Base-by-base conservation (phyloP, 2,329 filamentous ascomycete species). In the Chaetomium strumarium region DNA sequence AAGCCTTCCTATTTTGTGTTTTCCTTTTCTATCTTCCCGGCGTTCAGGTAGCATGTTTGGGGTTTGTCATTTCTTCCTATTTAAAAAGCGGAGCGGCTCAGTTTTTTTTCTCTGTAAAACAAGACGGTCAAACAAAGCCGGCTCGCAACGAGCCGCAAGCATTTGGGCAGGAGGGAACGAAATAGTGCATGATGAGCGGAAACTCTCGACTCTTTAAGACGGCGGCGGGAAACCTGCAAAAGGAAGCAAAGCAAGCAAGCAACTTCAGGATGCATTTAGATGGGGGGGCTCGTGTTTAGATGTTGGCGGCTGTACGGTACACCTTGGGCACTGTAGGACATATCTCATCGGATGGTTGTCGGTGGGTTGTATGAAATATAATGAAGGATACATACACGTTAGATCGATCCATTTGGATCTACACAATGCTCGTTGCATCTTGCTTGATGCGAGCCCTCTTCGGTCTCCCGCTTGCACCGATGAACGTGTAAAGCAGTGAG, bases 11-110 rank as follows among this genome's bases (percentile, higher is more conserved):
- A n/a, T n/a, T n/a, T n/a, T n/a, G n/a, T n/a, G n/a, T n/a, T n/a
- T n/a, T n/a, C n/a, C n/a, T n/a, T 30, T 30, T 46, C 14, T 24
- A n/a, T 49, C 19, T 36, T 29, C 11, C n/a, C n/a, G 37, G 43
- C 36, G 44, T 29, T 24, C 12, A 24, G 43, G 46, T 34, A 57
- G 56, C 56, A 57, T 60, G 50, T 55, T 55, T 51, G 58, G 58
- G 56, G 56, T 58, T 58, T 47, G 34, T 42, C 14, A 10, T 51
- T 38, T 43, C 40, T 34, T 17, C n/a, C n/a, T 19, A 37, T 29
- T 17, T 4, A 2, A 44, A 16, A 44, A 16, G 2, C 10, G 14
- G 30, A 31, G 43, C 30, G 43, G 41, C 10, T 44, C 30, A 9
- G 14, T 38, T 3, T 34, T 34, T 34, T 4, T 34, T 34, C 12